phyloP scores from a whole-genome alignment of 345 rosid genomes.

The Salix caprea region DNA sequence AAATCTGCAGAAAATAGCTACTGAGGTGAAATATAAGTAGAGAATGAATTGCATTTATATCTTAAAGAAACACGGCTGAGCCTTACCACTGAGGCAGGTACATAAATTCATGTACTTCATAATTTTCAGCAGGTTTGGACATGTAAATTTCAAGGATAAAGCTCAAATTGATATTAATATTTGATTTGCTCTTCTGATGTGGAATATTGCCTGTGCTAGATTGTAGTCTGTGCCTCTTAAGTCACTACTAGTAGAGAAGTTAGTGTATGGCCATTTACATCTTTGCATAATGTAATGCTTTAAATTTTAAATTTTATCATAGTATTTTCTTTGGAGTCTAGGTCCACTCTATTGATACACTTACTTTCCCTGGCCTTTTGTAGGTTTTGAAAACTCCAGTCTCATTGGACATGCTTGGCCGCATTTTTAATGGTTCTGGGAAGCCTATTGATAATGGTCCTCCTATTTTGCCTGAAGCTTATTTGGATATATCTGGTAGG shows the following conservation, averaged over 20 bases:
- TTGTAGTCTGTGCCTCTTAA: background rate
- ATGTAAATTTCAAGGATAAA: background rate
- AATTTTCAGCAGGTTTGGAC: background rate
- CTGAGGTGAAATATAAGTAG: background rate
- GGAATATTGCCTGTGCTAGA: background rate
- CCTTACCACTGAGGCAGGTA: background rate
- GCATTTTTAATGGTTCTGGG: conserved; percentile 94
- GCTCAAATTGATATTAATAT: background rate
- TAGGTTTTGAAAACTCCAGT: conserved; percentile 92
- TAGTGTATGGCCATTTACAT: background rate
- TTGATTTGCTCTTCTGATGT: background rate
- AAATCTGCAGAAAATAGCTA: background rate
- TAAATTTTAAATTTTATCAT: background rate
- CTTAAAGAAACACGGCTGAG: background rate
- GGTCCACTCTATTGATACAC: background rate
- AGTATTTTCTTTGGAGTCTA: background rate
- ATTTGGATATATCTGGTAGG: conserved; percentile 89
- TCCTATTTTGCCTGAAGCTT: conserved; percentile 87
- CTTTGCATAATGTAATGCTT: background rate
- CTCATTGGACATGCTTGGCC: conserved; percentile 94
- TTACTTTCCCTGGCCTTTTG: background rate
- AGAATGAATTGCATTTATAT: background rate
- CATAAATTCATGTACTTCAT: background rate
- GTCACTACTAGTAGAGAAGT: background rate
- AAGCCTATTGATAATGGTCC: conserved; percentile 97